Conservation (phyloP, 495 filamentous ascomycete genomes). For the Xylaria flabelliformis region DNA sequence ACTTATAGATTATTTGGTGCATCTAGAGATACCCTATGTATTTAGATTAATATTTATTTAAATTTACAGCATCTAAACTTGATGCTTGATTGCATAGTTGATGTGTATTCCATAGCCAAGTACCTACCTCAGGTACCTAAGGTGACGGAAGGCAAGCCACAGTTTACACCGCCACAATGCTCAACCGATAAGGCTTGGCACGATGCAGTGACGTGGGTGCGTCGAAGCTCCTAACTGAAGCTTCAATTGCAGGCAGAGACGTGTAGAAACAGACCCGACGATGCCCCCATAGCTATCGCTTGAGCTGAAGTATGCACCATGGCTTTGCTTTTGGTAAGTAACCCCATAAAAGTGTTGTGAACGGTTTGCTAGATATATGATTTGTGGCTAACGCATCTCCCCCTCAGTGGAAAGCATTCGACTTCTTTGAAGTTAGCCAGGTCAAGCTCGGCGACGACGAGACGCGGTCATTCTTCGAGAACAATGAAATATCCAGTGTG, state of each 20-base stretch:
- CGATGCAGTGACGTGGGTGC: constrained; percentile 19
- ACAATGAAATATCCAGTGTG: constrained; percentile 61
- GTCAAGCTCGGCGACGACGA: constrained; percentile 79
- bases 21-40: constrained; percentile 1
- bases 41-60: background rate
- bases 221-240: constrained; percentile 8
- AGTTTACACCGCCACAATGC: constrained; percentile 21
- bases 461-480: constrained; percentile 54
- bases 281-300: constrained; percentile 32
- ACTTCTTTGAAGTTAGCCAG: constrained; percentile 94
- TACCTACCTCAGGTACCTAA: no score
- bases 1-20: background rate
- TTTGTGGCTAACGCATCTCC: constrained; percentile 17
- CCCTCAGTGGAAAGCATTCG: constrained; percentile 95
- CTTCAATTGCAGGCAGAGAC: constrained; percentile 7
- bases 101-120: no score
- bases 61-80: background rate
- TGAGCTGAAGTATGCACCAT: constrained; percentile 32
- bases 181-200: constrained; percentile 1
- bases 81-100: no score
- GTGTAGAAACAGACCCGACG: constrained; percentile 26
- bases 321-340: constrained; percentile 43
- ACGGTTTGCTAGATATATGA: background rate
- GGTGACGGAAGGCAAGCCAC: constrained; percentile 13
- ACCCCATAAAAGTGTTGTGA: background rate